phyloP scores from a whole-genome alignment of 2,329 filamentous ascomycete species.

The Helicocarpus griseus region DNA sequence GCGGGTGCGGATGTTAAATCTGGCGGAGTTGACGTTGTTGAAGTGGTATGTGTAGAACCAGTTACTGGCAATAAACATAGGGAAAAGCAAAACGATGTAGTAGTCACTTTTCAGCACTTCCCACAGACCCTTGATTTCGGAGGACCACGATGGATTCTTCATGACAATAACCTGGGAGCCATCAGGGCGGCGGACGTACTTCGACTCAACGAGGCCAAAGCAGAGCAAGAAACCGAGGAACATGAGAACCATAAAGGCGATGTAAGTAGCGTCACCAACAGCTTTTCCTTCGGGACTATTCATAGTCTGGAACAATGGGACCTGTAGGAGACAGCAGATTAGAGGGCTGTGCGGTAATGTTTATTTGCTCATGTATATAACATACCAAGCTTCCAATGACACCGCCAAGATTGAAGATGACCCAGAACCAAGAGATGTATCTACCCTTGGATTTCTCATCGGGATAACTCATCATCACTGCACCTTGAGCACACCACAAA shows the following conservation, averaged over 20 bases:
- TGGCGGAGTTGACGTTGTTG: conserved; percentile 60
- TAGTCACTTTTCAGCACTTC: conserved; percentile 61
- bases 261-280: conserved; percentile 66
- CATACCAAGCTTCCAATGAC: conserved; percentile 68
- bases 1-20: conserved; percentile 65
- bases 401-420: conserved; percentile 86
- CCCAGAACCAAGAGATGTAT: conserved; percentile 88
- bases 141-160: conserved; percentile 81
- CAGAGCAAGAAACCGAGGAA: conserved; percentile 59
- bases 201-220: conserved; percentile 60
- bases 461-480: conserved; percentile 68
- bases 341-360: background rate
- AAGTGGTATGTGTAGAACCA: conserved; percentile 76
- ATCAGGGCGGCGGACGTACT: conserved; percentile 63
- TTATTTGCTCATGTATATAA: conserved; percentile 7
- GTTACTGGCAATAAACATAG: conserved; percentile 72
- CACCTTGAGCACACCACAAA: conserved; percentile 43
- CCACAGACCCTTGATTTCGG: conserved; percentile 66
- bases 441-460: conserved; percentile 71
- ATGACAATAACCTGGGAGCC: conserved; percentile 74
- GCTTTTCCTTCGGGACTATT: conserved; percentile 27
- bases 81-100: conserved; percentile 67
- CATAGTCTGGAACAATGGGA: conserved; percentile 39
- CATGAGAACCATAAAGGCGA: conserved; percentile 80
- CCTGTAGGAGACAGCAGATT: conserved; percentile 14